Evolutionary conservation across 2,329 filamentous ascomycete species (phyloP).

Genomic region (Ascochyta rabiei): DNA sequence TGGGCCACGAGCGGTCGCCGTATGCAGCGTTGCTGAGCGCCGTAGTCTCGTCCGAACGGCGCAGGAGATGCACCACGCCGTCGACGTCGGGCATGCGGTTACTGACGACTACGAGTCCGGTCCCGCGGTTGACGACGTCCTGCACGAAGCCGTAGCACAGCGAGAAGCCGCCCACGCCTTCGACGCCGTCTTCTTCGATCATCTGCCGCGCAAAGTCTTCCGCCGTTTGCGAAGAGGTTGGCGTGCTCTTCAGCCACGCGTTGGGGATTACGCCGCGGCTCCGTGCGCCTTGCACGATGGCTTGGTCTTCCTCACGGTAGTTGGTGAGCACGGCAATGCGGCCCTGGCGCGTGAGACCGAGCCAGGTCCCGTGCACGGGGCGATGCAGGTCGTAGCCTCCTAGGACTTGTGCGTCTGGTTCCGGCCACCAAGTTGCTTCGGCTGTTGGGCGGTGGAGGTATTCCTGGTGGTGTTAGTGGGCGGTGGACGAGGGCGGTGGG

Average conservation of each 20-base stretch:
- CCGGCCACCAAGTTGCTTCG: constrained; percentile 64
- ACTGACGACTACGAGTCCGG: constrained; percentile 63
- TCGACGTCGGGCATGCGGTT: constrained; percentile 63
- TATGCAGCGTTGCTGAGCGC: constrained; percentile 68
- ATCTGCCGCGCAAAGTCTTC: constrained; percentile 61
- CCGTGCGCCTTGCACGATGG: constrained; percentile 53
- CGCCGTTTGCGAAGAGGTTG: constrained; percentile 47
- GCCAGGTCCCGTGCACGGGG: constrained; percentile 66
- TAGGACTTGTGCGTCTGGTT: constrained; percentile 61
- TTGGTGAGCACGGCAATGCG: constrained; percentile 69
- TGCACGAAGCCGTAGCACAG: constrained; percentile 63
- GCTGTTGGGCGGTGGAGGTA: constrained; percentile 67
- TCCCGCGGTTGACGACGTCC: constrained; percentile 44
- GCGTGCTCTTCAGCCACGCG: constrained; percentile 59
- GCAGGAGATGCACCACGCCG: constrained; percentile 59
- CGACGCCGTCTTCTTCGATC: constrained; percentile 60
- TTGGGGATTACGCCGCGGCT: constrained; percentile 66
- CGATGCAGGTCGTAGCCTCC: constrained; percentile 68
- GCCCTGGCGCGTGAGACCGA: constrained; percentile 66
- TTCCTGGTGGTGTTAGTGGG: constrained; percentile 53
- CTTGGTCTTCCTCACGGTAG: constrained; percentile 60
- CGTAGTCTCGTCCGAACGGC: constrained; percentile 57
- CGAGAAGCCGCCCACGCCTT: constrained; percentile 68
- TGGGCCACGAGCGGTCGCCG: constrained; percentile 65
- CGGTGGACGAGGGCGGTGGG: neutral